Percentiles rank a stretch among this genome's conserved stretches.
Conservation (phyloP, 2,329 filamentous ascomycete species). For the Lomentospora prolificans region DNA sequence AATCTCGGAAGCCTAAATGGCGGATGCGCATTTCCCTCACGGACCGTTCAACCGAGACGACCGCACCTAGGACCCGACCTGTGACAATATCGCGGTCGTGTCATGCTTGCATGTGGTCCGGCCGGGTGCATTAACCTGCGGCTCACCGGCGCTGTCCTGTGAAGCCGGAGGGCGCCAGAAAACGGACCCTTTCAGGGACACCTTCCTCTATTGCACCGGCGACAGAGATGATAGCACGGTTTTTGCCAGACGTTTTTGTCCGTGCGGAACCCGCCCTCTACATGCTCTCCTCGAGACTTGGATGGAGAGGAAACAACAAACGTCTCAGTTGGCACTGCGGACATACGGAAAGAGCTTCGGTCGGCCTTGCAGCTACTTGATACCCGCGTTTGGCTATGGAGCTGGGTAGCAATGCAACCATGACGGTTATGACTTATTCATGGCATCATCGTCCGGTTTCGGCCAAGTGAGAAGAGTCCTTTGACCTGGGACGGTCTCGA, state of each 20-base stretch:
- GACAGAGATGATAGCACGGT: slow-evolving; percentile 56
- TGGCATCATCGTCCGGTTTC: not conserved
- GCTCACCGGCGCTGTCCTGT: slow-evolving; percentile 31
- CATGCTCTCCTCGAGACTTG: slow-evolving; percentile 20
- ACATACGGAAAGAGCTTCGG: slow-evolving; percentile 60
- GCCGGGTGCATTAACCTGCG: slow-evolving; percentile 48
- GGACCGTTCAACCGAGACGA: not conserved
- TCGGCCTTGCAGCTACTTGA: not conserved
- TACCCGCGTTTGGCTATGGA: not conserved
- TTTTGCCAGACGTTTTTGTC: slow-evolving; percentile 95
- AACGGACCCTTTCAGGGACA: not conserved
- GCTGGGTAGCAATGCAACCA: not conserved
- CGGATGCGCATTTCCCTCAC: slow-evolving; percentile 12
- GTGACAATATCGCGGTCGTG: slow-evolving; percentile 30
- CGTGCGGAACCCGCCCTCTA: slow-evolving; percentile 60
- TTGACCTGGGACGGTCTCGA: not conserved
- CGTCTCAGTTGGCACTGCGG: slow-evolving; percentile 81
- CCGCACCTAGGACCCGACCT: slow-evolving; percentile 30
- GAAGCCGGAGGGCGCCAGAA: slow-evolving; percentile 39
- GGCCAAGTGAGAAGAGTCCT: not conserved
- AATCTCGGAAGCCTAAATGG: slow-evolving; percentile 13
- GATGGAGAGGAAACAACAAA: slow-evolving; percentile 76
- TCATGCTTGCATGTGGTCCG: slow-evolving; percentile 37
- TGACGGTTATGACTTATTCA: not conserved
- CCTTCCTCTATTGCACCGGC: slow-evolving; percentile 34